These are phyloP conservation scores for Polyporus tsugae DNA, from an alignment of 1,284 basidiomycete genomes.

Conservation along the genomic window DNA sequence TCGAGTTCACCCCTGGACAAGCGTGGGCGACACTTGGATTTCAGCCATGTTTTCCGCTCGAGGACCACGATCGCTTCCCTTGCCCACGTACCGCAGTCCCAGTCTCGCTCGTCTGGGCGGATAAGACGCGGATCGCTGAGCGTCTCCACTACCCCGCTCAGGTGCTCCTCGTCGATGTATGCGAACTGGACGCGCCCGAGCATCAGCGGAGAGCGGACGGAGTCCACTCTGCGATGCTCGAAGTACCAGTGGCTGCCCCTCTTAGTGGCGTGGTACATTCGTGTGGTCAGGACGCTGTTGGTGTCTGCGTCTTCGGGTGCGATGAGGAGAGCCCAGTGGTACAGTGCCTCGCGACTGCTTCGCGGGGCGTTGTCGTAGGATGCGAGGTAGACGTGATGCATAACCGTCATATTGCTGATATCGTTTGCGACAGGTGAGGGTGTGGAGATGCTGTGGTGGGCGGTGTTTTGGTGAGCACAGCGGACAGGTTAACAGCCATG, in stretches of 20 bases:
- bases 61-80: conserved; percentile 25
- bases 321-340: conserved; percentile 32
- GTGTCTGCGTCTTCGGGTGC: conserved; percentile 24
- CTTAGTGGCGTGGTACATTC: conserved; percentile 26
- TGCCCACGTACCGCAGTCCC: conserved; percentile 31
- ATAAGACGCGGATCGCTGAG: conserved; percentile 19
- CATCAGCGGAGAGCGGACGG: conserved; percentile 30
- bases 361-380: conserved; percentile 25
- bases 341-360: conserved; percentile 8
- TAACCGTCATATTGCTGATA: background rate
- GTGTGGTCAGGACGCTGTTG: conserved; percentile 18
- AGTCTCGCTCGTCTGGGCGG: conserved; percentile 11
- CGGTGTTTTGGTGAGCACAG: background rate
- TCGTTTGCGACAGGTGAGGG: background rate
- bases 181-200: conserved; percentile 29
- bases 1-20: conserved; percentile 9
- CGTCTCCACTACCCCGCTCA: conserved; percentile 6
- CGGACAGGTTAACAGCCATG: background rate
- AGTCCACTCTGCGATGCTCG: conserved; percentile 27
- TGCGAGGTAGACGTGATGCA: conserved; percentile 26
- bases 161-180: conserved; percentile 14
- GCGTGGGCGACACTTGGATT: background rate
- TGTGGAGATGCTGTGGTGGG: background rate
- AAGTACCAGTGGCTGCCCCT: conserved; percentile 21
- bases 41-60: conserved; percentile 9